These are phyloP conservation scores for Nakaseomyces nivariensis DNA, from an alignment of 1,139 yeast species.

Conservation along the genomic window DNA sequence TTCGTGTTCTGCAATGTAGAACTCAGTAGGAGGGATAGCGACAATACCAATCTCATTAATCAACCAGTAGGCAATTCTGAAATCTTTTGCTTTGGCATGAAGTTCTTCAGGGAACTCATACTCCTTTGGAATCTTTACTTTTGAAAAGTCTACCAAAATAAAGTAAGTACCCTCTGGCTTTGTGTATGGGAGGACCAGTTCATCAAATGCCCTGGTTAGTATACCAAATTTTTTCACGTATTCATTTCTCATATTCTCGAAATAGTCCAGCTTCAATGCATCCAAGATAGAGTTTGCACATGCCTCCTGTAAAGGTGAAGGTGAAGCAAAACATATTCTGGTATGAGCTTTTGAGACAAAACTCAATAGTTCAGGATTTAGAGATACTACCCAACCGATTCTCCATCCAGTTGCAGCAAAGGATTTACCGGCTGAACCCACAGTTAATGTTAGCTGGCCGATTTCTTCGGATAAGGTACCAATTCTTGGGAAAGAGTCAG, in stretches of 20 bases:
- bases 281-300: conserved; percentile 62
- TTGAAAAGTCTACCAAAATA: conserved; percentile 75
- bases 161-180: conserved; percentile 90
- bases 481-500: conserved; percentile 62
- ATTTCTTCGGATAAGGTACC: conserved; percentile 76
- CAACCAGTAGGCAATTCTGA: conserved; percentile 84
- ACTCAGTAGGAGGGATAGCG: conserved; percentile 93
- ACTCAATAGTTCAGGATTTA: conserved; percentile 61
- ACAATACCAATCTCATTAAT: conserved; percentile 89
- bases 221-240: conserved; percentile 63
- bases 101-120: conserved; percentile 66
- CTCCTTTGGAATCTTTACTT: conserved; percentile 65
- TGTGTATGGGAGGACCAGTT: conserved; percentile 79
- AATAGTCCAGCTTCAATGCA: conserved; percentile 58
- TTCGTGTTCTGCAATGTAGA: conserved; percentile 61
- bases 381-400: conserved; percentile 87
- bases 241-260: conserved; percentile 52
- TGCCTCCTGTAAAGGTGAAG: conserved; percentile 93
- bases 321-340: conserved; percentile 79
- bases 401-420: conserved; percentile 99
- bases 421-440: conserved; percentile 95
- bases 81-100: conserved; percentile 64
- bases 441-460: conserved; percentile 69
- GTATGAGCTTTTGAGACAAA: conserved; percentile 88
- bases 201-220: conserved; percentile 71